Percentiles rank a stretch among this genome's conserved stretches.
phyloP scores from a whole-genome alignment of 1,284 basidiomycete genomes.

The Sporisorium sorghi region DNA sequence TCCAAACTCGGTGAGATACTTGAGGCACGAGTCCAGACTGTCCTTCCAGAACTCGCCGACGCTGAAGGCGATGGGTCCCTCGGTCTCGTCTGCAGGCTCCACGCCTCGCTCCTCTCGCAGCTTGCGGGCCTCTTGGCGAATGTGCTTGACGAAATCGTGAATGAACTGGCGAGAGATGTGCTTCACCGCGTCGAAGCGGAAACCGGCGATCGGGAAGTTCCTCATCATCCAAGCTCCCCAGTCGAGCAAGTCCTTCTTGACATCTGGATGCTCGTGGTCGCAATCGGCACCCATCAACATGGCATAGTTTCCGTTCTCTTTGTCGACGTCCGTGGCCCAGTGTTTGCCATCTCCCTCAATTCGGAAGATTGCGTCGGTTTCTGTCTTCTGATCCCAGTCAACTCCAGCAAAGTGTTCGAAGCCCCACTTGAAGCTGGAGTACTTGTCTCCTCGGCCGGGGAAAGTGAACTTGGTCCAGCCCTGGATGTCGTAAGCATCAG shows the following conservation, averaged over 20 bases:
- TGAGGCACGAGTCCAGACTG: conserved; percentile 44
- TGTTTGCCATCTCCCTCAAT: conserved; percentile 73
- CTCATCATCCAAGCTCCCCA: conserved; percentile 75
- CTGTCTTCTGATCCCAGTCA: conserved; percentile 83
- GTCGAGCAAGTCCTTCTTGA: conserved; percentile 71
- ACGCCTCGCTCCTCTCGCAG: conserved; percentile 50
- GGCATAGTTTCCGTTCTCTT: conserved; percentile 71
- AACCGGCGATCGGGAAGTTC: conserved; percentile 58
- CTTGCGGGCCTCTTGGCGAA: conserved; percentile 69
- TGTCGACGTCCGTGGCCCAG: conserved; percentile 70
- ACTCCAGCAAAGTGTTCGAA: conserved; percentile 74
- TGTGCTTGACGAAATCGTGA: conserved; percentile 73
- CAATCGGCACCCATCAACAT: conserved; percentile 73
- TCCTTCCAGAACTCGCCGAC: conserved; percentile 66
- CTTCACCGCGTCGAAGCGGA: conserved; percentile 67
- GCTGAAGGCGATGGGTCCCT: conserved; percentile 53
- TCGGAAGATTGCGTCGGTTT: conserved; percentile 75
- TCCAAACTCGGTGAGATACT: conserved; percentile 70
- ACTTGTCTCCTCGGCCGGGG: conserved; percentile 78
- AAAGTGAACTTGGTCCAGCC: conserved; percentile 78
- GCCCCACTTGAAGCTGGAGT: conserved; percentile 73
- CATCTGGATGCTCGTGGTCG: conserved; percentile 85
- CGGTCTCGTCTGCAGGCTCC: conserved; percentile 50
- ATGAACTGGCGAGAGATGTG: conserved; percentile 71
- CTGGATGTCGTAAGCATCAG: conserved; percentile 54